Evolutionary conservation across 805 yeast species (phyloP).

Genomic region (Kluyveromyces nonfermentans): DNA sequence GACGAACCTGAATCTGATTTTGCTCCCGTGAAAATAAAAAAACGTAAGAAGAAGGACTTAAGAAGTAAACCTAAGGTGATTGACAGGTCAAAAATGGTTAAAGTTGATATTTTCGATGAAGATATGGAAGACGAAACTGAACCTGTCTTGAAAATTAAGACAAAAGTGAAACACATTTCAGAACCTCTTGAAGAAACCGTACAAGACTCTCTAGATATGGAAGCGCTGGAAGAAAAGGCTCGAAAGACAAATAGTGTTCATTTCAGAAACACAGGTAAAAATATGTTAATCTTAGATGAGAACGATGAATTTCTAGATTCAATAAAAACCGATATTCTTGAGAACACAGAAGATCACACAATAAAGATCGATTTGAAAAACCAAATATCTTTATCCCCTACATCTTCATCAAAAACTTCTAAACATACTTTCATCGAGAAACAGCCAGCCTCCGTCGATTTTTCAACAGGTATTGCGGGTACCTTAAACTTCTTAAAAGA

Average conservation of each 20-base stretch:
- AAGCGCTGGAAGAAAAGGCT: background rate
- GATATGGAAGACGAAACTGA: slow-evolving; percentile 15
- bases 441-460: slow-evolving; percentile 8
- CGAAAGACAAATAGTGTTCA: background rate
- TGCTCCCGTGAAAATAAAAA: slow-evolving; percentile 34
- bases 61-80: slow-evolving; percentile 28
- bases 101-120: slow-evolving; percentile 28
- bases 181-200: slow-evolving; percentile 2
- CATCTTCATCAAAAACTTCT: background rate
- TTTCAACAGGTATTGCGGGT: slow-evolving; percentile 24
- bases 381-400: background rate
- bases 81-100: slow-evolving; percentile 23
- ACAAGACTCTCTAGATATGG: background rate
- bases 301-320: slow-evolving; percentile 27
- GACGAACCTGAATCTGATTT: slow-evolving; percentile 21
- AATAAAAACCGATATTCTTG: slow-evolving; percentile 9
- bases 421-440: background rate
- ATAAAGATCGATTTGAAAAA: background rate
- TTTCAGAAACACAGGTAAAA: background rate
- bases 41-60: slow-evolving; percentile 29
- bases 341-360: background rate
- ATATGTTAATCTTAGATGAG: slow-evolving; percentile 32
- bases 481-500: slow-evolving; percentile 18
- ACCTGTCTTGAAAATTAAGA: slow-evolving; percentile 33
- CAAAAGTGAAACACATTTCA: slow-evolving; percentile 19